phyloP scores from a whole-genome alignment of 1,284 basidiomycete species.

The Moesziomyces sp. region DNA sequence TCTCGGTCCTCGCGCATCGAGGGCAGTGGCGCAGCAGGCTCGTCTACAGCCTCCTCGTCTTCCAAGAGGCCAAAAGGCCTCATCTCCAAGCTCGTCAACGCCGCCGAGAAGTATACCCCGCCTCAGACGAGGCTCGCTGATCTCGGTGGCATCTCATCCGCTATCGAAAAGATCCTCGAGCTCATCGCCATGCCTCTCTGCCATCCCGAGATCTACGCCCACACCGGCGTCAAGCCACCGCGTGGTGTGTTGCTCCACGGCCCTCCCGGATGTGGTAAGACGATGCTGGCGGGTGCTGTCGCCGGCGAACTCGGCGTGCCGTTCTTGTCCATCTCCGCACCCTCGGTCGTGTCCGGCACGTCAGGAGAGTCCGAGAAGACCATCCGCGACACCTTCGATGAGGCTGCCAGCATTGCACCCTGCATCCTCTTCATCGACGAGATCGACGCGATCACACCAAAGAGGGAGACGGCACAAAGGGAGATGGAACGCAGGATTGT shows the following conservation, averaged over 20 bases:
- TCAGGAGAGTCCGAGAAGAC: constrained; percentile 98
- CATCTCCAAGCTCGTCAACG: constrained; percentile 25
- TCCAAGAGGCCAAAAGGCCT: constrained; percentile 43
- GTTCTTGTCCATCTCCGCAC: constrained; percentile 92
- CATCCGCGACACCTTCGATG: constrained; percentile 90
- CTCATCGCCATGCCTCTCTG: constrained; percentile 92
- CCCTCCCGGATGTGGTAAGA: constrained; percentile 94
- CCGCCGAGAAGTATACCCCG: constrained; percentile 57
- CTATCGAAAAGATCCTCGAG: constrained; percentile 92
- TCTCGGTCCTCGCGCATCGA: constrained; percentile 46
- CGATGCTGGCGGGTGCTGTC: constrained; percentile 73
- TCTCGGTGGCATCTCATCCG: constrained; percentile 85
- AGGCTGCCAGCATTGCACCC: constrained; percentile 62
- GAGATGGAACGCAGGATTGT: constrained; percentile 99
- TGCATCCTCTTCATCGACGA: constrained; percentile 75
- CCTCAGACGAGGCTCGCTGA: constrained; percentile 81
- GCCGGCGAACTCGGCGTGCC: constrained; percentile 83
- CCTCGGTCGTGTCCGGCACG: constrained; percentile 95
- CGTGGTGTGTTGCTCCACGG: constrained; percentile 94
- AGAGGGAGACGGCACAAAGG: constrained; percentile 87
- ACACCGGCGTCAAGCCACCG: constrained; percentile 91
- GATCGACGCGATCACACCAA: constrained; percentile 97
- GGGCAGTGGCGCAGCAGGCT: constrained; percentile 10
- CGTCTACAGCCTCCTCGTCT: constrained; percentile 18
- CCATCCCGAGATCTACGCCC: constrained; percentile 93